Conservation (phyloP, 1,284 basidiomycete species). For the Cryptococcus maquisensis region DNA sequence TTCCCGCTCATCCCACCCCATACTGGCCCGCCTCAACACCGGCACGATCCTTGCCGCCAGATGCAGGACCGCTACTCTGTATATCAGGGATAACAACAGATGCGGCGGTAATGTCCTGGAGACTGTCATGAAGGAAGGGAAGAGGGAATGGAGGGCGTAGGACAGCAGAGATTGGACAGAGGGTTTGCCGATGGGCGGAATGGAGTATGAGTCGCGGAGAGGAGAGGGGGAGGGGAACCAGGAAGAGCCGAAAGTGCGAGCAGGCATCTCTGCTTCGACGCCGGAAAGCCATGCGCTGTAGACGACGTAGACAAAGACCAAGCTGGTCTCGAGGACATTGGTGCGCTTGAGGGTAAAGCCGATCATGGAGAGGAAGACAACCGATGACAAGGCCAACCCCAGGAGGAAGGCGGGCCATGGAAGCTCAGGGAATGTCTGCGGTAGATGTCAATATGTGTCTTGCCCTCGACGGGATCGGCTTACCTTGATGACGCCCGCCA, state of each 20-base stretch:
- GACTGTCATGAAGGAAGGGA: constrained; percentile 35
- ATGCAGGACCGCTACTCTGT: constrained; percentile 77
- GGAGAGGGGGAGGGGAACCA: constrained; percentile 32
- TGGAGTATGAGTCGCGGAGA: constrained; percentile 9
- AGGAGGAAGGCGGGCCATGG: constrained; percentile 44
- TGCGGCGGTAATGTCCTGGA: constrained; percentile 43
- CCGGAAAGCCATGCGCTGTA: constrained; percentile 49
- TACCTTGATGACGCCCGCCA: constrained; percentile 42
- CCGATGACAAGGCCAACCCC: constrained; percentile 42
- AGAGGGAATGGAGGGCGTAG: constrained; percentile 21
- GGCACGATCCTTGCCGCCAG: constrained; percentile 74
- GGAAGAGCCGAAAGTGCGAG: constrained; percentile 33
- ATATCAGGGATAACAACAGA: constrained; percentile 69
- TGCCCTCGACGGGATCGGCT: constrained; percentile 2
- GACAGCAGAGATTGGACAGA: constrained; percentile 23
- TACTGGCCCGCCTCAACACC: constrained; percentile 57
- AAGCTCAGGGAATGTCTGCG: constrained; percentile 31
- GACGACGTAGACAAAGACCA: constrained; percentile 77
- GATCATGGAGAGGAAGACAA: constrained; percentile 79
- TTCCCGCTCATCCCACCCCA: constrained; percentile 43
- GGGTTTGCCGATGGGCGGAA: constrained; percentile 10
- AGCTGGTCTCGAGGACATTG: constrained; percentile 86
- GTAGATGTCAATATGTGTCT: neutral
- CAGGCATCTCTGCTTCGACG: constrained; percentile 37
- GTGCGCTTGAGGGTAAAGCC: constrained; percentile 82